Evolutionary conservation across 2,329 filamentous ascomycete species (phyloP).

Genomic region (Fusarium praegraminearum): DNA sequence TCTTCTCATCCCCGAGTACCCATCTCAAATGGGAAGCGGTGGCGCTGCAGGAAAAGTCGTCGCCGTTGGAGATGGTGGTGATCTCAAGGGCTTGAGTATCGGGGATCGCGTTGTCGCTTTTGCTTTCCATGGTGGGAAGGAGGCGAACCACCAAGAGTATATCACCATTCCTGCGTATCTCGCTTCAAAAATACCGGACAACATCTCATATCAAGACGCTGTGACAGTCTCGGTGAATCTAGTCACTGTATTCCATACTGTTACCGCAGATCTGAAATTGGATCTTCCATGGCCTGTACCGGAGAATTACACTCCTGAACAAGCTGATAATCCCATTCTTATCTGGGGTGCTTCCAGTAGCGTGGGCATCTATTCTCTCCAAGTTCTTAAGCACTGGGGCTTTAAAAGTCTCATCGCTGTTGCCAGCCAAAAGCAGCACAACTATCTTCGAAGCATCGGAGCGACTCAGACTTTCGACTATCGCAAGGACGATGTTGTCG

Average conservation of each 20-base stretch:
- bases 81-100: constrained; percentile 58
- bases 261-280: constrained; percentile 62
- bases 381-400: constrained; percentile 65
- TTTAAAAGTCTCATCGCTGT: constrained; percentile 64
- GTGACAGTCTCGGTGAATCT: constrained; percentile 68
- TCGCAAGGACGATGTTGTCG: constrained; percentile 51
- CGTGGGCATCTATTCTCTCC: constrained; percentile 63
- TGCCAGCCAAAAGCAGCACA: constrained; percentile 60
- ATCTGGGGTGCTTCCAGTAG: constrained; percentile 66
- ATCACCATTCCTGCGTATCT: constrained; percentile 64
- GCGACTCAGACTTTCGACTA: constrained; percentile 64
- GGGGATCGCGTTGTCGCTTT: constrained; percentile 70
- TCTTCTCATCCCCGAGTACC: constrained; percentile 62
- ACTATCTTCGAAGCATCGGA: constrained; percentile 57
- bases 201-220: constrained; percentile 58
- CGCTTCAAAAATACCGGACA: constrained; percentile 59
- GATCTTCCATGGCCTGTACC: constrained; percentile 69
- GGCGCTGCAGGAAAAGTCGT: constrained; percentile 65
- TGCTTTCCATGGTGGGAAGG: constrained; percentile 58
- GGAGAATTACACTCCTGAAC: constrained; percentile 52
- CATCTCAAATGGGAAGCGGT: constrained; percentile 64
- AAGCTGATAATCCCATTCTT: constrained; percentile 56
- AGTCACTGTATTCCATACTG: constrained; percentile 69
- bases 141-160: constrained; percentile 68
- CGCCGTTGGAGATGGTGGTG: constrained; percentile 57